These are phyloP conservation scores for Aspergillus neotritici DNA, from an alignment of 2,329 filamentous ascomycete species.

Conservation along the genomic window DNA sequence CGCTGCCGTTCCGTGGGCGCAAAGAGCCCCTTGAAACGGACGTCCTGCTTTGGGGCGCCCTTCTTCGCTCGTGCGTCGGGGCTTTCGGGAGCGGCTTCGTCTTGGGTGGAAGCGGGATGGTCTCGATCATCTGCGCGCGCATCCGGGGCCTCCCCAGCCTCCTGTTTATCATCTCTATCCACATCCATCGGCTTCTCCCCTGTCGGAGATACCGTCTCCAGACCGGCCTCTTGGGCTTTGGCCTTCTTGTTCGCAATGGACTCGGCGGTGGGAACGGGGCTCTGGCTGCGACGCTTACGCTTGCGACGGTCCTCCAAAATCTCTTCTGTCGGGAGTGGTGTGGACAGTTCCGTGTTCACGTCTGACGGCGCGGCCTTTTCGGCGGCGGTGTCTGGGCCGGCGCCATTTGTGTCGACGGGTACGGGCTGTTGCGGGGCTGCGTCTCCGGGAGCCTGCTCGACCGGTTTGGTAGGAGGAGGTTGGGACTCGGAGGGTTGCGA, in stretches of 20 bases:
- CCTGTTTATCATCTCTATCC: constrained; percentile 8
- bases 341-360: constrained; percentile 22
- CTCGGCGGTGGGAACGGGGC: constrained; percentile 52
- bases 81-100: constrained; percentile 8
- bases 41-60: constrained; percentile 34
- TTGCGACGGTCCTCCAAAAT: constrained; percentile 54
- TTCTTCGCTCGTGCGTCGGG: constrained; percentile 10
- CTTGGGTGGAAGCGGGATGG: constrained; percentile 11
- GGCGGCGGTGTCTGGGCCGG: constrained; percentile 12
- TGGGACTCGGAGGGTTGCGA: constrained; percentile 7
- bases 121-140: constrained; percentile 3
- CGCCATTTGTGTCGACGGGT: constrained; percentile 12
- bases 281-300: constrained; percentile 62
- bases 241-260: constrained; percentile 53
- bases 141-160: constrained; percentile 11
- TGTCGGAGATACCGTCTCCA: constrained; percentile 27
- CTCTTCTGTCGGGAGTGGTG: constrained; percentile 30
- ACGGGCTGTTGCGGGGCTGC: constrained; percentile 7
- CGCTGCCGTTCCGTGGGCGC: constrained; percentile 24
- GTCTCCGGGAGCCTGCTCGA: constrained; percentile 20
- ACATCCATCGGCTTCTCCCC: constrained; percentile 16
- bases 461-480: constrained; percentile 15
- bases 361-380: constrained; percentile 20
- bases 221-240: constrained; percentile 43
- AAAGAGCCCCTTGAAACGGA: constrained; percentile 48